Conservation (phyloP, 345 rosid genomes). For the Mangifera indica region DNA sequence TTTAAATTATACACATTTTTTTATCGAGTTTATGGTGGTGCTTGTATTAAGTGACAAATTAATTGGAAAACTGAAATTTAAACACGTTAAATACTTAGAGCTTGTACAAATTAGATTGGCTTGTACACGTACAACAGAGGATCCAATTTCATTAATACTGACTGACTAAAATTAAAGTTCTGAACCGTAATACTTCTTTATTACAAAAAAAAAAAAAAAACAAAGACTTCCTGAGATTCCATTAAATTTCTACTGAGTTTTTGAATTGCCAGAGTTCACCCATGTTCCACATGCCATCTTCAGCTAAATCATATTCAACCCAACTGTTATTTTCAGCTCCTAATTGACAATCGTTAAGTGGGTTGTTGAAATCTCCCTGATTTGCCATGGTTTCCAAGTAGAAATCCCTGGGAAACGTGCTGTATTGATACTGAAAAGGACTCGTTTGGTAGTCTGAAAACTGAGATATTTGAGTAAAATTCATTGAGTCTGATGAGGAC, state of each 20-base stretch:
- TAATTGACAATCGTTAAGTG: constrained; percentile 22
- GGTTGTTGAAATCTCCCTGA: constrained; percentile 16
- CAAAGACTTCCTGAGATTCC: not conserved
- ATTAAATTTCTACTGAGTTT: constrained; percentile 17
- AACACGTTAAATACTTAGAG: not conserved
- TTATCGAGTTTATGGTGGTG: too few relatives aligned
- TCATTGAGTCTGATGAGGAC: constrained; percentile 23
- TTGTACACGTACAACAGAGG: too few relatives aligned
- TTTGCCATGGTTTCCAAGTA: not conserved
- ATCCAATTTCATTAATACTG: too few relatives aligned
- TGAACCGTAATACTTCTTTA: not conserved
- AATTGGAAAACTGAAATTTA: not conserved
- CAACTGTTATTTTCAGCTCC: constrained; percentile 23
- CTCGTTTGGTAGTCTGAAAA: constrained; percentile 27
- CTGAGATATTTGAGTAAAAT: constrained; percentile 4
- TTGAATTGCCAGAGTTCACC: constrained; percentile 40
- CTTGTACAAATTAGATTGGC: too few relatives aligned
- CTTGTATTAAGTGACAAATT: too few relatives aligned
- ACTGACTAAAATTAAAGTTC: too few relatives aligned
- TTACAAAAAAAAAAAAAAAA: too few relatives aligned
- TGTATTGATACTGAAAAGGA: constrained; percentile 10
- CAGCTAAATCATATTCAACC: constrained; percentile 29
- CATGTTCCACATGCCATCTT: constrained; percentile 39
- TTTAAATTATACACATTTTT: too few relatives aligned
- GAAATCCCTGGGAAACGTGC: constrained; percentile 17